Evolutionary conservation across 179 eudicot genomes (phyloP).

Genomic region (Beta corolliflora): DNA sequence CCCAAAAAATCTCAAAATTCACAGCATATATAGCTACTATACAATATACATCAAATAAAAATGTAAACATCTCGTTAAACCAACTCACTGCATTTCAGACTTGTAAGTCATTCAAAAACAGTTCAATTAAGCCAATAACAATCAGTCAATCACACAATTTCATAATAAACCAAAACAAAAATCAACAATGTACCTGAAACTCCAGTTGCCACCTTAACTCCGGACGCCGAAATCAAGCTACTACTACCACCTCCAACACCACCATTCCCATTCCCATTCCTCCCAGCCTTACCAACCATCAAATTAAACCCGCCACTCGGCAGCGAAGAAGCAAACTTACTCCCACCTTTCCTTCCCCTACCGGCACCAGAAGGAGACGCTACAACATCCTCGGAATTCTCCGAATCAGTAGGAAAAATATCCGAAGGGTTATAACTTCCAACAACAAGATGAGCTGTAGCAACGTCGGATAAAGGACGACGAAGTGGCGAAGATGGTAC

Average conservation of each 20-base stretch:
- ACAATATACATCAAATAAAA: background rate
- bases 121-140: background rate
- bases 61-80: background rate
- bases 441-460: constrained; percentile 25
- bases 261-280: constrained; percentile 9
- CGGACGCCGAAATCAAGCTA: constrained; percentile 51
- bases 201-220: constrained; percentile 36
- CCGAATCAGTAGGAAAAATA: constrained; percentile 33
- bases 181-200: constrained; percentile 31
- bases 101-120: background rate
- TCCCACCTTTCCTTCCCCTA: constrained; percentile 29
- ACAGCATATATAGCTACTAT: background rate
- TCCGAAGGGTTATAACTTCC: constrained; percentile 87
- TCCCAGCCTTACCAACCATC: constrained; percentile 27
- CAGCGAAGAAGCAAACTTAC: constrained; percentile 17
- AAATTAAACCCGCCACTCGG: constrained; percentile 25
- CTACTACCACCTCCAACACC: constrained; percentile 17
- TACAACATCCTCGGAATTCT: constrained; percentile 57
- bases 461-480: constrained; percentile 35
- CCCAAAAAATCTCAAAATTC: background rate
- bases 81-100: background rate
- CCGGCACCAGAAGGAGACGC: constrained; percentile 27
- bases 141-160: background rate
- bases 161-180: background rate
- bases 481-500: constrained; percentile 45